Evolutionary conservation across 495 filamentous ascomycete genomes (phyloP).

Genomic region (Talaromyces adpressus): DNA sequence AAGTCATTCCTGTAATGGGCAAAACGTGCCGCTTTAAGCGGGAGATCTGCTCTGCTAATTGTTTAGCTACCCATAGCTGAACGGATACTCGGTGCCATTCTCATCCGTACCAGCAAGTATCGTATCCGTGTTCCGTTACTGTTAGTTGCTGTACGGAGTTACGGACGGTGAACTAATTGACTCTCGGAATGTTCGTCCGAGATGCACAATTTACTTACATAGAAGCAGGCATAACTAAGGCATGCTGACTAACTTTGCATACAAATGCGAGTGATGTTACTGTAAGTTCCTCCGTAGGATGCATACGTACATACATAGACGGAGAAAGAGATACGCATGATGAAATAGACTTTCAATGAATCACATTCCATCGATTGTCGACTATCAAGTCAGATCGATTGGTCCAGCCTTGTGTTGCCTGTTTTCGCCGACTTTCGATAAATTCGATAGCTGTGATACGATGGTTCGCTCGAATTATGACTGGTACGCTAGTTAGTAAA

Average conservation of each 20-base stretch:
- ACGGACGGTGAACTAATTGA: not conserved
- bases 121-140: not conserved
- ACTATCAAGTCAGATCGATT: not conserved
- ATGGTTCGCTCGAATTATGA: too few species aligned
- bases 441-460: too few species aligned
- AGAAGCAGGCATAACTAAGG: not conserved
- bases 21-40: constrained; percentile 7
- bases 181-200: not conserved
- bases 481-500: too few species aligned
- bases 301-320: too few species aligned
- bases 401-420: not conserved
- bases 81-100: not conserved
- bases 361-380: too few species aligned
- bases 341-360: not conserved
- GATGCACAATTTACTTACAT: not conserved
- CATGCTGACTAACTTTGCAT: not conserved
- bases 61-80: not conserved
- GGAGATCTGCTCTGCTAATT: constrained; percentile 3
- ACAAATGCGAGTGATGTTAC: not conserved
- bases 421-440: not conserved
- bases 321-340: too few species aligned
- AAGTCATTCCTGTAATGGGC: not conserved
- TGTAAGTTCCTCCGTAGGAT: too few species aligned
- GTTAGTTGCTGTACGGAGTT: not conserved
- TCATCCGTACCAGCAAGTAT: not conserved